phyloP scores from a whole-genome alignment of 1,284 basidiomycete species.

The Cystobasidiaceae sp. region DNA sequence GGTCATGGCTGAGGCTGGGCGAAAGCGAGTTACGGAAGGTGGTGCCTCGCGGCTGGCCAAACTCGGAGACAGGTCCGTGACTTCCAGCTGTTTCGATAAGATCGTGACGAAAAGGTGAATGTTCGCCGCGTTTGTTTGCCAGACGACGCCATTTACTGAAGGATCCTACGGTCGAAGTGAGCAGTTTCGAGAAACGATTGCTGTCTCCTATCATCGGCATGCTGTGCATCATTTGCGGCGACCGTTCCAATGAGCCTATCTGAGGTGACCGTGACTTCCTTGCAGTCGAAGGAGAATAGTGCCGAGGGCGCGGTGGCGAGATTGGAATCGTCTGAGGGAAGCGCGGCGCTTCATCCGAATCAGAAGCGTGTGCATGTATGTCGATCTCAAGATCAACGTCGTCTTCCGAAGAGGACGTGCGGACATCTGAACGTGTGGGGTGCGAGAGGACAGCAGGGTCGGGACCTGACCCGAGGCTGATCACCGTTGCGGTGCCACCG shows the following conservation, averaged over 20 bases:
- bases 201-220: constrained; percentile 26
- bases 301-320: constrained; percentile 16
- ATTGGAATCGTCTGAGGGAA: constrained; percentile 17
- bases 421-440: neutral
- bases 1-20: neutral
- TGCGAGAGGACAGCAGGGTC: too few species aligned
- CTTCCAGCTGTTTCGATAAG: too few species aligned
- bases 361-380: constrained; percentile 3
- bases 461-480: too few species aligned
- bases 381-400: constrained; percentile 36
- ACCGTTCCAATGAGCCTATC: neutral
- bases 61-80: too few species aligned
- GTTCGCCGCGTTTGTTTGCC: constrained; percentile 34
- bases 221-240: neutral
- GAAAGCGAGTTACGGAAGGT: neutral
- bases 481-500: neutral
- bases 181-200: constrained; percentile 37
- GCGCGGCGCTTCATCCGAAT: constrained; percentile 24
- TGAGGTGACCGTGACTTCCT: constrained; percentile 27
- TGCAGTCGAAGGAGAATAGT: neutral
- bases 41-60: too few species aligned
- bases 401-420: constrained; percentile 33
- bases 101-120: too few species aligned
- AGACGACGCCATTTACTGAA: constrained; percentile 41
- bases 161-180: constrained; percentile 40